phyloP scores from a whole-genome alignment of 345 rosid genomes.

The Populus alba region DNA sequence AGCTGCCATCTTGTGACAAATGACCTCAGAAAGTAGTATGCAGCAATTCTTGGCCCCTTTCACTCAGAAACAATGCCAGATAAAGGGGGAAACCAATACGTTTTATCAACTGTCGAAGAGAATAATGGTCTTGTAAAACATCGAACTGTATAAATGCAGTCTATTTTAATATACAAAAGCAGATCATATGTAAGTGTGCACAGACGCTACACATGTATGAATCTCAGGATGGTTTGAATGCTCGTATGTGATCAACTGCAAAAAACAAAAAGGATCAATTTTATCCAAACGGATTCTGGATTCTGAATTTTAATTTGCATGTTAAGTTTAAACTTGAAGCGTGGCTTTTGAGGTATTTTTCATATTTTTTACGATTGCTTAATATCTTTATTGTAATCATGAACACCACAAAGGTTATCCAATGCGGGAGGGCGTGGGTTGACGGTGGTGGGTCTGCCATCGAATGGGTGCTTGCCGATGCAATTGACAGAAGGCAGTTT shows the following conservation, averaged over 20 bases:
- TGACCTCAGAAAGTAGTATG: background rate
- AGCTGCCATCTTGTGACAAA: background rate
- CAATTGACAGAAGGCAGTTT: slow-evolving; percentile 15
- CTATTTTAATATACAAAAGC: background rate
- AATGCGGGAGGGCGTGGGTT: slow-evolving; percentile 30
- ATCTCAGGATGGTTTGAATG: background rate
- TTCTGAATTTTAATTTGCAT: too few species aligned
- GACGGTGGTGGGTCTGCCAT: slow-evolving; percentile 31
- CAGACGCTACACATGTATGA: background rate
- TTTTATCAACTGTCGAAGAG: background rate
- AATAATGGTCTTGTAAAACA: background rate
- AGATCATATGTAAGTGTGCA: background rate
- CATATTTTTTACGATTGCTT: background rate
- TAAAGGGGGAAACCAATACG: background rate
- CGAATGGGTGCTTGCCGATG: slow-evolving; percentile 38
- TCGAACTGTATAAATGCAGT: background rate
- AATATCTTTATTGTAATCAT: too few species aligned
- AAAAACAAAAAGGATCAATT: too few species aligned
- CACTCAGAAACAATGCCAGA: background rate
- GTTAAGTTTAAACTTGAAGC: too few species aligned
- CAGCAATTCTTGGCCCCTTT: background rate
- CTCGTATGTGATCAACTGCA: slow-evolving; percentile 7
- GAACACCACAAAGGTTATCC: slow-evolving; percentile 22
- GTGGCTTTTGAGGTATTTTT: background rate
- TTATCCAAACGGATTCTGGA: too few species aligned